Evolutionary conservation across 2,329 filamentous ascomycete species (phyloP), one percentile per base, ranked within the genome.

Genomic region (Ilyonectria robusta): DNA sequence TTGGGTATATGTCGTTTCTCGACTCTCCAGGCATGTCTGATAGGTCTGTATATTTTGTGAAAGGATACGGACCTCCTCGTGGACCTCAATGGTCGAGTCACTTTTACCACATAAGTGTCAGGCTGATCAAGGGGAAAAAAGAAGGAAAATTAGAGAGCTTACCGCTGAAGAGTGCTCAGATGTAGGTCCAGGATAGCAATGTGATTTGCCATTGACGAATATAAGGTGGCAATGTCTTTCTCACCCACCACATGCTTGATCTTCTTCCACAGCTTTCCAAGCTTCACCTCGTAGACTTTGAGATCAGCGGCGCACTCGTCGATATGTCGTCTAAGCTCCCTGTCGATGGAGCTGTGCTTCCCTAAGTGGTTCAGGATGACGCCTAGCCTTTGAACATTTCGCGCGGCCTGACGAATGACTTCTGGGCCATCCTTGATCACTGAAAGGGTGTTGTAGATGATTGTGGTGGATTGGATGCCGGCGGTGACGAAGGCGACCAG

Each of bases 401-500:
- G 23, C 11, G 37, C 8, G 17, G 19, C 33, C 13, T 29, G 53
- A 1, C 13, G 5, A 10, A 56, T 6, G 19, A 26, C 37, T 23
- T 56, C 10, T 13, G 53, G 53, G 1, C 53, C 53, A 56, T 56
- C 53, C 13, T 42, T 40, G 35, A 56, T 56, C 8, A 23, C 53
- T 13, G 53, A 40, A 10, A 56, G 53, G n/a, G 19, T 40, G 8
- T 56, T n/a, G 53, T 40, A 29, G 35, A 56, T 56, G 31, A 42
- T 3, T 17, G 42, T 40, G 17, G 37, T 13, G 19, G 53, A 56
- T 42, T 56, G 53, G 9, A 56, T n/a, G 33, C 53, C 37, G 13
- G 31, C 31, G 35, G 53, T 56, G 53, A 56, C n/a, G 17, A 56
- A 21, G 53, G 53, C 53, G n/a, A 56, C 19, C n/a, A 56, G 17